phyloP scores from a whole-genome alignment of 371 early-diverging fungal genomes.

The Globomyces sp. region DNA sequence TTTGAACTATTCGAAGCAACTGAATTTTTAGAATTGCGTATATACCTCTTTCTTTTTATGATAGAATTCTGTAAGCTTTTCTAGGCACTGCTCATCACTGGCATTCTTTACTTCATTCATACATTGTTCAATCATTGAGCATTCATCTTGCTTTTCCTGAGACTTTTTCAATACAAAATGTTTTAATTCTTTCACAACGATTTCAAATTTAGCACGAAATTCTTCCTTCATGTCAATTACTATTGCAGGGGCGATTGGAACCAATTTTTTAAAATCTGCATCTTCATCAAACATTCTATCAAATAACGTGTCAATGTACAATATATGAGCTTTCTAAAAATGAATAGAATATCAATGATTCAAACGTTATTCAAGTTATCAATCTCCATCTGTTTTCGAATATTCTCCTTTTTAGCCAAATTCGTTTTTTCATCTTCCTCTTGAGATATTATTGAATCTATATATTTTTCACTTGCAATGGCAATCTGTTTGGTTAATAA shows the following conservation, averaged over 20 bases:
- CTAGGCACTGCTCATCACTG: constrained; percentile 38
- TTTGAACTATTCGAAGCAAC: constrained; percentile 36
- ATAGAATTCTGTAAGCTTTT: constrained; percentile 35
- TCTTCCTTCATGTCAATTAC: constrained; percentile 35
- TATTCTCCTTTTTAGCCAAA: constrained; percentile 34
- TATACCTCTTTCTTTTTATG: constrained; percentile 46
- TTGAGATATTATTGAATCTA: constrained; percentile 52
- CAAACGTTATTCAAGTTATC: constrained; percentile 38
- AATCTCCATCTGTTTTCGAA: constrained; percentile 26
- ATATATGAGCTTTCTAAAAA: constrained; percentile 47
- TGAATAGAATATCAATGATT: background rate
- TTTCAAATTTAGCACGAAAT: constrained; percentile 47
- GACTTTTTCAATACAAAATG: constrained; percentile 43
- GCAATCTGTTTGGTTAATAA: constrained; percentile 28
- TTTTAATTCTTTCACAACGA: constrained; percentile 45
- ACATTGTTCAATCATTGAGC: constrained; percentile 30
- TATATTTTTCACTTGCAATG: constrained; percentile 50
- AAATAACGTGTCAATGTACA: constrained; percentile 47
- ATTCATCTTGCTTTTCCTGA: constrained; percentile 42
- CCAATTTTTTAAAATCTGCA: constrained; percentile 43
- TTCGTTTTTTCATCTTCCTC: constrained; percentile 55
- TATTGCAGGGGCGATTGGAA: constrained; percentile 35
- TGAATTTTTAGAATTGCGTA: constrained; percentile 3
- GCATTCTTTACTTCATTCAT: constrained; percentile 32
- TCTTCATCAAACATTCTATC: constrained; percentile 47